Conservation (phyloP, 1,284 basidiomycete genomes). For the Apiotrichum porosum region DNA sequence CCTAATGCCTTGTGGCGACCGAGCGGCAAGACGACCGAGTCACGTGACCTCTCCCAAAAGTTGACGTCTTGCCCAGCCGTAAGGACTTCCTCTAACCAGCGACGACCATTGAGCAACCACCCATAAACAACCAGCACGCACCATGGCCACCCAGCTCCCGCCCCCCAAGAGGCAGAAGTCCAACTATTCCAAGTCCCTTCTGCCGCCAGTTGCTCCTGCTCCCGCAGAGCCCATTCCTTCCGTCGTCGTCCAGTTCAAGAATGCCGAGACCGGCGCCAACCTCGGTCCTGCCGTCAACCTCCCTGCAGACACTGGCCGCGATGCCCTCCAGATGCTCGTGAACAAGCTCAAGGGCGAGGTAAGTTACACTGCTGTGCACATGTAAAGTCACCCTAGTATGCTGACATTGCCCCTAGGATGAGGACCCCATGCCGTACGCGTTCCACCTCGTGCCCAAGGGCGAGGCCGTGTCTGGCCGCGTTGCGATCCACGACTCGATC, state of each 20-base stretch:
- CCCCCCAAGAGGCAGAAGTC: constrained; percentile 79
- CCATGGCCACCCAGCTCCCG: constrained; percentile 74
- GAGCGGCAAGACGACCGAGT: neutral
- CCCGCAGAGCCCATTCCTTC: constrained; percentile 54
- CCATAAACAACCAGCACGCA: no score
- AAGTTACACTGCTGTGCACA: constrained; percentile 25
- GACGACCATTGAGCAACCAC: no score
- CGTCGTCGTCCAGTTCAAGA: constrained; percentile 84
- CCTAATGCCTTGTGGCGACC: neutral
- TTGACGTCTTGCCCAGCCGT: no score
- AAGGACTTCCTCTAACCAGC: no score
- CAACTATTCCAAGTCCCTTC: constrained; percentile 58
- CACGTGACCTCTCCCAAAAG: neutral
- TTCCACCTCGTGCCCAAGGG: constrained; percentile 66
- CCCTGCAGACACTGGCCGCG: constrained; percentile 78
- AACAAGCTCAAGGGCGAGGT: constrained; percentile 76
- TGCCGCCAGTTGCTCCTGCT: constrained; percentile 54
- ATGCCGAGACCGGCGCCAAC: constrained; percentile 71
- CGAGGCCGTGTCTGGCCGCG: constrained; percentile 53
- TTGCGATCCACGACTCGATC: constrained; percentile 75
- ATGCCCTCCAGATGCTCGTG: constrained; percentile 75
- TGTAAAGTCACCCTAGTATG: no score
- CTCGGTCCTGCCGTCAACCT: constrained; percentile 82
- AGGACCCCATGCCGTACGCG: constrained; percentile 82
- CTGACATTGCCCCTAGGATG: constrained; percentile 55